Percentiles rank a stretch among this genome's conserved stretches.
Conservation (phyloP, 805 yeast genomes). For the Zygotorulaspora chibaensis region DNA sequence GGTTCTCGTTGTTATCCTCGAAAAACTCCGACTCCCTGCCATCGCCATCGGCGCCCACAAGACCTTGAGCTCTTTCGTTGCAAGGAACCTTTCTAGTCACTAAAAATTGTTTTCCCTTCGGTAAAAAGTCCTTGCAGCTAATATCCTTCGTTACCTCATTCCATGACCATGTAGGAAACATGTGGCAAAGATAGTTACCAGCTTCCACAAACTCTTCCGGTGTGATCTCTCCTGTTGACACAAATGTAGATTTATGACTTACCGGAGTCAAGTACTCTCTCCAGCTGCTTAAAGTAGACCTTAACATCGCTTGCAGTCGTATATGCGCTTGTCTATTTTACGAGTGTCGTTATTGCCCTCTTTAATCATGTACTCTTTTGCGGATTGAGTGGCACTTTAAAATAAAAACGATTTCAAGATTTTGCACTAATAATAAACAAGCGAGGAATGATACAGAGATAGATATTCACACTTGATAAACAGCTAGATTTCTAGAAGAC, state of each 20-base stretch:
- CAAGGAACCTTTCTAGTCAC: constrained; percentile 90
- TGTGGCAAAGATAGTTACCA: constrained; percentile 86
- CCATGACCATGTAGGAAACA: constrained; percentile 98
- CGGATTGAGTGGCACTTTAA: not conserved
- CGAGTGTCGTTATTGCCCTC: not conserved
- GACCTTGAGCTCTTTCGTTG: constrained; percentile 58
- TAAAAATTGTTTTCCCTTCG: constrained; percentile 79
- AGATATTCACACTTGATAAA: not conserved
- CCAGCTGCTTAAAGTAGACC: constrained; percentile 77
- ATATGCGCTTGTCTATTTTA: not conserved
- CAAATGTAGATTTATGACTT: constrained; percentile 78
- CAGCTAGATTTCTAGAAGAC: not conserved
- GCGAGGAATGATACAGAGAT: too few species aligned
- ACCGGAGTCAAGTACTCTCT: constrained; percentile 94
- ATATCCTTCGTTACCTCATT: constrained; percentile 42
- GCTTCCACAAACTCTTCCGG: constrained; percentile 94
- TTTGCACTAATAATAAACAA: too few species aligned
- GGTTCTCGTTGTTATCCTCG: constrained; percentile 35
- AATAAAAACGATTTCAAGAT: not conserved
- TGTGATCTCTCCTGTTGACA: constrained; percentile 83
- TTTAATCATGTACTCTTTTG: not conserved
- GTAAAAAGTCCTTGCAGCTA: constrained; percentile 56
- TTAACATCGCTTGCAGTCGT: constrained; percentile 39
- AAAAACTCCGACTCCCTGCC: constrained; percentile 34
- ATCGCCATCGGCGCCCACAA: constrained; percentile 40